phyloP scores from a whole-genome alignment of 169 alveolate species.

The Cryptosporidium parvum region DNA sequence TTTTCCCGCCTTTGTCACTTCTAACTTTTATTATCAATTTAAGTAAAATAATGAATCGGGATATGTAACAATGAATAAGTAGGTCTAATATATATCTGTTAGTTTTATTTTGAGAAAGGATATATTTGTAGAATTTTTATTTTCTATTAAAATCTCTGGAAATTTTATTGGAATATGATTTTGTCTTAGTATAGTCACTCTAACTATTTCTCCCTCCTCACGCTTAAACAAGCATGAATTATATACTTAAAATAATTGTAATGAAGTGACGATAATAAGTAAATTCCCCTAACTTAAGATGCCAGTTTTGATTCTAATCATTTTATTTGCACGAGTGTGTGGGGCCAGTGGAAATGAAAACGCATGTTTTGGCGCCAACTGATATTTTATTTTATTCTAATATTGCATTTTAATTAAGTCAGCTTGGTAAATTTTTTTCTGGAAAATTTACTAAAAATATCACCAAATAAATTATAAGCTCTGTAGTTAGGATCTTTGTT shows the following conservation, averaged over 20 bases:
- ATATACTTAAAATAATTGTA: no score
- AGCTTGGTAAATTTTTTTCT: neutral
- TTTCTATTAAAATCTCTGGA: no score
- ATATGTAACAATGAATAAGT: neutral
- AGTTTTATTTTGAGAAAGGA: neutral
- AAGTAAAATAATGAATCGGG: neutral
- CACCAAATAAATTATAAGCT: constrained; percentile 24
- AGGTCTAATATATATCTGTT: neutral
- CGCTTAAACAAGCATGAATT: neutral
- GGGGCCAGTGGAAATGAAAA: neutral
- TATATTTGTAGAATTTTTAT: neutral
- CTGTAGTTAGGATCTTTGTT: neutral
- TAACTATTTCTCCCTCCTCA: no score
- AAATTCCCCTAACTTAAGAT: no score
- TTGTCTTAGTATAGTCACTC: no score
- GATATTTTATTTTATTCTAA: neutral
- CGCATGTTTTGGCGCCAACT: neutral
- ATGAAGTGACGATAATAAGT: no score
- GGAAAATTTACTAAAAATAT: neutral
- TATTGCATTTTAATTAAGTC: neutral
- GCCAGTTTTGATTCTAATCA: neutral
- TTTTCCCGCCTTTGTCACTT: neutral
- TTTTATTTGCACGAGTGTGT: neutral
- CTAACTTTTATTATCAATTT: no score
- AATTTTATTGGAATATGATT: no score